Percentiles rank a stretch among this genome's conserved stretches.
These are phyloP conservation scores for Corniculantispora saksenae DNA, from an alignment of 2,329 filamentous ascomycete genomes.

Conservation along the genomic window DNA sequence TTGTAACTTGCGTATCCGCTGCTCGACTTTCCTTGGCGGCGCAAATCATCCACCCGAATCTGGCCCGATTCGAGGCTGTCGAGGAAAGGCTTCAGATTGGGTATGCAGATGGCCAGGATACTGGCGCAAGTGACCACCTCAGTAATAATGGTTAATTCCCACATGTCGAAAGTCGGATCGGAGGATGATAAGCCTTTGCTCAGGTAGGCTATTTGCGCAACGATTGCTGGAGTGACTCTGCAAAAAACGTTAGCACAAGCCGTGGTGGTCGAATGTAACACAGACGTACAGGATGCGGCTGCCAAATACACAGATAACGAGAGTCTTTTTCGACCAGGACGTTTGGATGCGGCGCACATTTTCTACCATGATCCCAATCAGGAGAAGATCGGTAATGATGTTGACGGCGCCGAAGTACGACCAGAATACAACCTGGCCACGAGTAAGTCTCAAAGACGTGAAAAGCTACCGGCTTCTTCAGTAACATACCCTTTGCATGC, in stretches of 20 bases:
- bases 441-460: not conserved
- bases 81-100: constrained; percentile 20
- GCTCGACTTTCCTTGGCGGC: constrained; percentile 20
- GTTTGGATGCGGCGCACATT: constrained; percentile 33
- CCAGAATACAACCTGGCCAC: constrained; percentile 14
- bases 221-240: constrained; percentile 30
- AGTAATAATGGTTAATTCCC: constrained; percentile 12
- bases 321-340: constrained; percentile 28
- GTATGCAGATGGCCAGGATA: constrained; percentile 24
- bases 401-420: constrained; percentile 15
- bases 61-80: constrained; percentile 21
- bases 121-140: constrained; percentile 15
- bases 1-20: constrained; percentile 20
- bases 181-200: not conserved
- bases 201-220: not conserved
- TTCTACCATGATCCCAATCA: constrained; percentile 25
- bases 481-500: constrained; percentile 23
- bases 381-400: constrained; percentile 10
- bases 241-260: not conserved
- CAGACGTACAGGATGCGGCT: constrained; percentile 32
- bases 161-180: constrained; percentile 16
- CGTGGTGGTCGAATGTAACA: too few relatives aligned
- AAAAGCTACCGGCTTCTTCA: not conserved
- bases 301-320: constrained; percentile 33
- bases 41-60: constrained; percentile 17